Evolutionary conservation across 305 asterid genomes (phyloP).

Genomic region (Andrographis paniculata): DNA sequence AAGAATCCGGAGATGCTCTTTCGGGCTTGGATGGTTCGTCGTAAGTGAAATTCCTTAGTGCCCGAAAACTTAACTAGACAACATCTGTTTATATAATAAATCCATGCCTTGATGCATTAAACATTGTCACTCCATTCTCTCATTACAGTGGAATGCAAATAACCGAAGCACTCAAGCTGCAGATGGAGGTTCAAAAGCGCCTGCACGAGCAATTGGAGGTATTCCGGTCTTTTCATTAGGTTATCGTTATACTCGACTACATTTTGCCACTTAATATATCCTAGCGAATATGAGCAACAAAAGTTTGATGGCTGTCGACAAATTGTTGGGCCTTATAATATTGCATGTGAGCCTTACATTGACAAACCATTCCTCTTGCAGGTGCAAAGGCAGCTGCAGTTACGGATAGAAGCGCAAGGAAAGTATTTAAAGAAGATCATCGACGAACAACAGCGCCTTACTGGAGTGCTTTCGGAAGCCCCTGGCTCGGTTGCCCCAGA

Average conservation of each 20-base stretch:
- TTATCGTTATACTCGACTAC: not conserved
- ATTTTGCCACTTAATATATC: not conserved
- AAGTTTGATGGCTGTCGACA: too few species aligned
- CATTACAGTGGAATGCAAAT: constrained; percentile 82
- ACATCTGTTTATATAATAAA: too few species aligned
- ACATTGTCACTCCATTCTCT: constrained; percentile 5
- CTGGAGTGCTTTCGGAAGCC: constrained; percentile 61
- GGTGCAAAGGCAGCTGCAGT: constrained; percentile 93
- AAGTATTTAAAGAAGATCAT: constrained; percentile 89
- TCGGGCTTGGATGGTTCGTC: constrained; percentile 82
- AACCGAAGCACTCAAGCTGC: constrained; percentile 94
- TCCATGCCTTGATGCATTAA: constrained; percentile 1
- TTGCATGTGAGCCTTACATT: too few species aligned
- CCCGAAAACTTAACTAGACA: too few species aligned
- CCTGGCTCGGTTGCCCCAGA: constrained; percentile 43
- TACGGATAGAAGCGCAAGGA: constrained; percentile 97
- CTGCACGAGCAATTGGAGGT: constrained; percentile 99
- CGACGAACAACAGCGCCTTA: constrained; percentile 86
- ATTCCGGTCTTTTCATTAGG: constrained; percentile 12
- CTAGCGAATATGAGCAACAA: constrained; percentile 1
- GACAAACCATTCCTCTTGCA: too few species aligned
- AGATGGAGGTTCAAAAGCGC: constrained; percentile 99
- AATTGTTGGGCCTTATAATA: too few species aligned
- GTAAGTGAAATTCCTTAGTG: constrained; percentile 41
- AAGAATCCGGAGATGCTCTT: constrained; percentile 78